Evolutionary conservation across 768 basidiomycete species (phyloP).

Genomic region (Coprinellus micaceus): DNA sequence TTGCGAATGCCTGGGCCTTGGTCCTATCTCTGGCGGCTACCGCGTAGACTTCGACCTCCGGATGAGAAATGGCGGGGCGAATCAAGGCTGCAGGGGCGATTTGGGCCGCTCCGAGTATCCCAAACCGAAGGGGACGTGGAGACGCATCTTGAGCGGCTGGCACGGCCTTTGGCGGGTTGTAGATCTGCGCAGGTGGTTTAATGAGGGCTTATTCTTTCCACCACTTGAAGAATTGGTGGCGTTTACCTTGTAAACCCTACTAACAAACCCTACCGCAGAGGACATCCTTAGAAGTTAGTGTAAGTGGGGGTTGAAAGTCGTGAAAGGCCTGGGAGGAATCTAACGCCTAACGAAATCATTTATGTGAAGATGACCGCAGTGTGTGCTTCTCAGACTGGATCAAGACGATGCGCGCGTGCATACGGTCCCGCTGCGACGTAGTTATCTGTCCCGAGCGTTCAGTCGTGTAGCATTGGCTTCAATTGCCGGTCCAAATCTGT

Average conservation of each 20-base stretch:
- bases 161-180: neutral
- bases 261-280: neutral
- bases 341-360: too few species aligned
- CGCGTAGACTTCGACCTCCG: conserved; percentile 28
- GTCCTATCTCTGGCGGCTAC: conserved; percentile 26
- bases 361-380: too few species aligned
- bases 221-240: too few species aligned
- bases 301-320: neutral
- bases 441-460: too few species aligned
- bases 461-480: too few species aligned
- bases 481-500: too few species aligned
- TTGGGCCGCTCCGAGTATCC: conserved; percentile 17
- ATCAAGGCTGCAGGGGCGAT: conserved; percentile 20
- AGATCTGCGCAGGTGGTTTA: neutral
- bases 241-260: neutral
- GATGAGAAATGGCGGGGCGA: conserved; percentile 23
- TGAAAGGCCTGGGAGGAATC: too few species aligned
- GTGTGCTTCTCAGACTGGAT: too few species aligned
- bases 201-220: too few species aligned
- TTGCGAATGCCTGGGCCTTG: conserved; percentile 46
- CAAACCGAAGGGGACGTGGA: conserved; percentile 3
- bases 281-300: neutral
- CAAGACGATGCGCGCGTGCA: too few species aligned
- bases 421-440: too few species aligned
- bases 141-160: neutral